Base-by-base conservation (phyloP, 148 eudicot species). In the Dianthus caryophyllus region DNA sequence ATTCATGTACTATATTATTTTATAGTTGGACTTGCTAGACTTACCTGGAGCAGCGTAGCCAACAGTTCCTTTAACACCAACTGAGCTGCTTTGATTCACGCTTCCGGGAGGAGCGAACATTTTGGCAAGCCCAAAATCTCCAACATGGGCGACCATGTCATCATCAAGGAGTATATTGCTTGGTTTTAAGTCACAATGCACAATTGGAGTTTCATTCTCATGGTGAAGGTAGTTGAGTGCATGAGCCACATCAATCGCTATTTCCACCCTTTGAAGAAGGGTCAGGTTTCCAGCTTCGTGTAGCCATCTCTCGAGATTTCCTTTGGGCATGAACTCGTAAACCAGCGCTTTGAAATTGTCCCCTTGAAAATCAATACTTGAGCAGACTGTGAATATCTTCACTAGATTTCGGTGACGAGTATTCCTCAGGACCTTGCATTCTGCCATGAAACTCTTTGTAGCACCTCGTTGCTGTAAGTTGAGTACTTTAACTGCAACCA, bases 101-200 rank as follows among this genome's bases (percentile, higher is more conserved):
- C 22, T 31, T 4, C 16, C 12, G 14, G 55, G 51, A 13, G 41
- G 54, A 27, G 18, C 50, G 24, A 58, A 30, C 29, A 75, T 17
- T 48, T 36, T 75, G 30, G 82, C 70, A 8, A 79, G 43, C 38
- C 61, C 76, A 31, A 79, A 75, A 56, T 79, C 79, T 5, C 70
- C 73, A 15, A 79, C 70, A 67, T 71, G 78, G 16, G 82, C 76
- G 11, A 27, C 68, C 74, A 79, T 68, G 36, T 65, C 72, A 46
- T 66, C 7, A 21, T 76, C 77, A 13, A 79, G 72, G 16, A 79
- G 63, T 49, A 78, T 47, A 31, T 74, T 78, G 49, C 69, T 70
- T 16, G 82, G 79, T 53, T 79, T 79, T 6, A 79, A n/a, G 70
- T 79, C 76, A 21, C 79, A 67, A 43, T 79, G 79, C 13, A 75